phyloP scores from a whole-genome alignment of 2,329 filamentous ascomycete species.

The Diplocarpon mali region DNA sequence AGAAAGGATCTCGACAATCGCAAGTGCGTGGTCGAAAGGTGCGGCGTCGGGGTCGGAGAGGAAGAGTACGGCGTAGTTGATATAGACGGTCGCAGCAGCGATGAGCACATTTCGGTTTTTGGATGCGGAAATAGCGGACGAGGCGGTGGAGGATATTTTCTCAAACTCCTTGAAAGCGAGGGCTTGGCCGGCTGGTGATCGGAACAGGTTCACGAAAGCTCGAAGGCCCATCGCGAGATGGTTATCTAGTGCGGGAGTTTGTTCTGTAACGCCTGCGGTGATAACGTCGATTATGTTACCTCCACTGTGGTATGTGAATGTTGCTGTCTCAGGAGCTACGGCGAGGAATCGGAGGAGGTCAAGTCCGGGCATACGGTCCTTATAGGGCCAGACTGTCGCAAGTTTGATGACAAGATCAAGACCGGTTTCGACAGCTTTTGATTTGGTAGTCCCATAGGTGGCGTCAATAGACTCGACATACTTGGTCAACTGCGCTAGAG shows the following conservation, averaged over 20 bases:
- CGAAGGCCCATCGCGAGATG: constrained; percentile 81
- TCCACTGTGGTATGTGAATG: constrained; percentile 40
- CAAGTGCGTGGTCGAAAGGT: constrained; percentile 33
- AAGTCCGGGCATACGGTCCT: constrained; percentile 70
- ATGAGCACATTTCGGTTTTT: constrained; percentile 74
- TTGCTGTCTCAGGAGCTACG: constrained; percentile 54
- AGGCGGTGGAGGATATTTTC: constrained; percentile 34
- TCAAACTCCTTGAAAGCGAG: constrained; percentile 49
- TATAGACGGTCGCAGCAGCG: constrained; percentile 67
- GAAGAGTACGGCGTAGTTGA: constrained; percentile 75
- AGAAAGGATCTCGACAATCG: constrained; percentile 43
- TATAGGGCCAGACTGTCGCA: constrained; percentile 67
- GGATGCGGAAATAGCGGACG: constrained; percentile 51
- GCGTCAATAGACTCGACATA: constrained; percentile 46
- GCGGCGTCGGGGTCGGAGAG: constrained; percentile 27
- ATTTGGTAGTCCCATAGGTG: constrained; percentile 18
- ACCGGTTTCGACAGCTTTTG: constrained; percentile 39
- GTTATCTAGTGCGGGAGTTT: constrained; percentile 55
- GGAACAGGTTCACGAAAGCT: constrained; percentile 74
- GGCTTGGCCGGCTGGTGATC: constrained; percentile 57
- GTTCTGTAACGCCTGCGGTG: constrained; percentile 44
- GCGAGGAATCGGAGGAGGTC: constrained; percentile 81
- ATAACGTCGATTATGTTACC: constrained; percentile 51
- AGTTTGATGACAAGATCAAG: constrained; percentile 60
- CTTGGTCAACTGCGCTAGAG: constrained; percentile 48